Conservation (phyloP, 345 rosid genomes). For the Murraya paniculata region DNA sequence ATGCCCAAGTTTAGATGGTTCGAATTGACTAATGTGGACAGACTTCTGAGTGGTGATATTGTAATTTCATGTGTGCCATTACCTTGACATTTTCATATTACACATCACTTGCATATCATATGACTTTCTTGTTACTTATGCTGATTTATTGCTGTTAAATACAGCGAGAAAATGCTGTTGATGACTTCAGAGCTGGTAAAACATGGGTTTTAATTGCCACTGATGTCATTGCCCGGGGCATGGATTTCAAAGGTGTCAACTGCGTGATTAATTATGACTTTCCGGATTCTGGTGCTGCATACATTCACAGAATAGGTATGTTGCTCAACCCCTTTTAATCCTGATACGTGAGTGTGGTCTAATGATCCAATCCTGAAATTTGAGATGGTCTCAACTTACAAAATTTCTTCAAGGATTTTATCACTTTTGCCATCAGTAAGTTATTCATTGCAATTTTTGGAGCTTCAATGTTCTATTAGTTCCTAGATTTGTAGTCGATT, state of each 20-base stretch:
- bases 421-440: not conserved
- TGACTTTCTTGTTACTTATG: not conserved
- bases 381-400: not conserved
- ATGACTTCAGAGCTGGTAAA: conserved; percentile 80
- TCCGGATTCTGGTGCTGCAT: conserved; percentile 85
- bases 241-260: conserved; percentile 98
- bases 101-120: not conserved
- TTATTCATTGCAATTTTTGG: not conserved
- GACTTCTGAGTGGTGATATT: not conserved
- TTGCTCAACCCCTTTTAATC: not conserved
- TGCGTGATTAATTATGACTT: conserved; percentile 92
- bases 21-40: not conserved
- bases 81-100: not conserved
- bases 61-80: not conserved
- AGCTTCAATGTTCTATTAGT: not conserved
- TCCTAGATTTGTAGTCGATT: not conserved
- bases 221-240: conserved; percentile 91
- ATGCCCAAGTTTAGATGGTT: not conserved
- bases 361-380: not conserved
- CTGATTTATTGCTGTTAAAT: conserved; percentile 16
- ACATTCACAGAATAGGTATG: conserved; percentile 94
- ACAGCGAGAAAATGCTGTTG: conserved; percentile 82
- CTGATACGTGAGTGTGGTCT: not conserved
- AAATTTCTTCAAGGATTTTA: not conserved
- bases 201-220: conserved; percentile 95